These are phyloP conservation scores for Trichophyton verrucosum DNA, from an alignment of 2,329 filamentous ascomycete species.

Conservation along the genomic window DNA sequence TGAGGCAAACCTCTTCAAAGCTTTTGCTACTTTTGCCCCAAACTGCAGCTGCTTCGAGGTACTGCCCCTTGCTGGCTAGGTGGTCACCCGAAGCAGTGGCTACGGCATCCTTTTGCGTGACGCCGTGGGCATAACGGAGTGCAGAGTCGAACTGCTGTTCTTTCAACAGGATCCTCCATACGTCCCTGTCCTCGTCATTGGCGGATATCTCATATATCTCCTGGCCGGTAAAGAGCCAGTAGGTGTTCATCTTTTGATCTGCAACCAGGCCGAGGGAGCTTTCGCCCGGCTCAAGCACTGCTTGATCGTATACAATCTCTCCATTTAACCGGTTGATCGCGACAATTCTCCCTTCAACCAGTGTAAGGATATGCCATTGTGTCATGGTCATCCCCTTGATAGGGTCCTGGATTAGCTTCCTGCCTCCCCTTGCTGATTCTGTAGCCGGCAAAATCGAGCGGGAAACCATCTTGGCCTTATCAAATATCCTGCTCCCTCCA, in stretches of 20 bases:
- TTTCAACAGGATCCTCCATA: constrained; percentile 88
- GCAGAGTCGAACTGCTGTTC: constrained; percentile 80
- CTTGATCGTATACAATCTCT: constrained; percentile 73
- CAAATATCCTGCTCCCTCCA: constrained; percentile 62
- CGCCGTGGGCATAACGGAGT: constrained; percentile 68
- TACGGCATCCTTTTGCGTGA: constrained; percentile 75
- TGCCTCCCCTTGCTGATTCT: constrained; percentile 52
- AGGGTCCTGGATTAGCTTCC: constrained; percentile 54
- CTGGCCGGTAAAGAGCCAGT: constrained; percentile 84
- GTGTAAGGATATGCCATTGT: constrained; percentile 80
- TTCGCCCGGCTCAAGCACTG: constrained; percentile 68
- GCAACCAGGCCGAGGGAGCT: constrained; percentile 71
- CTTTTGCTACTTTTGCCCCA: constrained; percentile 94
- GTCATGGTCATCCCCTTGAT: constrained; percentile 74
- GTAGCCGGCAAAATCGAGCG: constrained; percentile 59
- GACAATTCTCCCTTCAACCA: constrained; percentile 72
- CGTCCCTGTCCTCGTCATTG: constrained; percentile 76
- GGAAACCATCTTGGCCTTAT: constrained; percentile 64
- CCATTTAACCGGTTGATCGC: constrained; percentile 81
- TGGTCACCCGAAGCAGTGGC: constrained; percentile 86
- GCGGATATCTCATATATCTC: constrained; percentile 92
- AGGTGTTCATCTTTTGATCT: constrained; percentile 89
- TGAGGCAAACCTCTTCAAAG: constrained; percentile 88
- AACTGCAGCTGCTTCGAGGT: constrained; percentile 70
- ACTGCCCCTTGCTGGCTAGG: constrained; percentile 68